Base-by-base conservation (phyloP, 495 filamentous ascomycete species). In the Neurospora hispaniola region DNA sequence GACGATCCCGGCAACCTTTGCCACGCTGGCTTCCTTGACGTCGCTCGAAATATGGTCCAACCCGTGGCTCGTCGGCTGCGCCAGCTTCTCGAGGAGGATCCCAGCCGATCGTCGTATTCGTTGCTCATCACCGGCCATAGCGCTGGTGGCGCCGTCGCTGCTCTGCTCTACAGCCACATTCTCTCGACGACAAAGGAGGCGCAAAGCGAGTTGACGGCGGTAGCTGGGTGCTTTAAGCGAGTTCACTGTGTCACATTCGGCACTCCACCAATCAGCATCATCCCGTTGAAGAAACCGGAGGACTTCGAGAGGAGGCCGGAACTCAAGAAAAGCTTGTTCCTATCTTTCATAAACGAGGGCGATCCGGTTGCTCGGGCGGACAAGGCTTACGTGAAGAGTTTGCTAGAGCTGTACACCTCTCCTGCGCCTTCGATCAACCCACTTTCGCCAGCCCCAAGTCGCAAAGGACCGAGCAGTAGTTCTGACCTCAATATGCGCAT, bases 221-320 rank as follows among this genome's bases (percentile, higher is more conserved):
- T 94, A 4, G 89, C 88, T 0, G 86, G 86, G 16, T 88, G 85
- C 76, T 96, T 95, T 82, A 91, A 89, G 75, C 86, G 90, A 38
- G 82, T 95, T 8, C 92, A 96, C 77, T 96, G 93, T 78, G 80
- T 96, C 40, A 94, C 90, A 0, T 96, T 96, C 72, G 93, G 93
- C 27, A 87, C 91, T 3, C 93, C 93, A 4, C 93, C 93, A 0
- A 82, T 96, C 12, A 91, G 89, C 35, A 81, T 93, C 9, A 84
- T 90, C 0, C 92, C 93, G 0, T 79, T 96, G 1, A 81, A 84
- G 38, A 89, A 87, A 69, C 90, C 92, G 0, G 69, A 73, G 3
- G 79, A 80, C n/a, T 73, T 71, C 16, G 73, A 75, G 40, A 27
- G 74, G 7, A 73, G 76, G 5, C 76, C 81, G 0, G 77, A 80